A percentile compares a stretch with the other conserved stretches of the same genome.
Conservation (phyloP, 805 yeast species). For the Debaryomyces maramus region DNA sequence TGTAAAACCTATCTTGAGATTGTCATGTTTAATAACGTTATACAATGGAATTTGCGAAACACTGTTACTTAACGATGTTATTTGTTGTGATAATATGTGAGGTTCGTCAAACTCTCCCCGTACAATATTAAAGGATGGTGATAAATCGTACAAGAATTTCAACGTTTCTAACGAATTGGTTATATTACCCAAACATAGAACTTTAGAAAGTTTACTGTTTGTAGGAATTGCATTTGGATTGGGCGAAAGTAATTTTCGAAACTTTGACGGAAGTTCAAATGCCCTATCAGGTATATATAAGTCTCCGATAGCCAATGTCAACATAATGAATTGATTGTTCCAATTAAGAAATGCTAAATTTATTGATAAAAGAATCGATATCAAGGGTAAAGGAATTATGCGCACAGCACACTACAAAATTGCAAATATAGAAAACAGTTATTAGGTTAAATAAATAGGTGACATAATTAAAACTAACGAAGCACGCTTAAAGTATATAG, state of each 20-base stretch:
- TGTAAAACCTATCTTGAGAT: slow-evolving; percentile 77
- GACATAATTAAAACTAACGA: too few species aligned
- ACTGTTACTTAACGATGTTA: slow-evolving; percentile 17
- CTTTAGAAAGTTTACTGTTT: slow-evolving; percentile 74
- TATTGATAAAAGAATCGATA: too few species aligned
- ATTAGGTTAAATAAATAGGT: too few species aligned
- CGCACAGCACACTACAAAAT: too few species aligned
- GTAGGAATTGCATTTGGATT: slow-evolving; percentile 41
- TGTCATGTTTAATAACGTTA: slow-evolving; percentile 65
- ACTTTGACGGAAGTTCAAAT: slow-evolving; percentile 58
- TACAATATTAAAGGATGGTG: slow-evolving; percentile 73
- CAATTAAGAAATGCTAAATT: too few species aligned
- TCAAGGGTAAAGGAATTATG: too few species aligned
- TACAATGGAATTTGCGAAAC: slow-evolving; percentile 53
- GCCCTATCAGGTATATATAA: slow-evolving; percentile 88
- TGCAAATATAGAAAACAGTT: too few species aligned
- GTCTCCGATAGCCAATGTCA: slow-evolving; percentile 78
- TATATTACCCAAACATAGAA: slow-evolving; percentile 81
- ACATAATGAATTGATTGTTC: slow-evolving; percentile 22
- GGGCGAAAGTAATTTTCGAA: slow-evolving; percentile 75
- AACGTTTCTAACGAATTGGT: slow-evolving; percentile 65
- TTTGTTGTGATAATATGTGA: slow-evolving; percentile 34
- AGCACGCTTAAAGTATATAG: too few species aligned
- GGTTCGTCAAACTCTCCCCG: slow-evolving; percentile 78
- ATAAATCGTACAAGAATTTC: slow-evolving; percentile 62